Conservation (phyloP, 75 land plant genomes). For the Selaginella moellendorffii region DNA sequence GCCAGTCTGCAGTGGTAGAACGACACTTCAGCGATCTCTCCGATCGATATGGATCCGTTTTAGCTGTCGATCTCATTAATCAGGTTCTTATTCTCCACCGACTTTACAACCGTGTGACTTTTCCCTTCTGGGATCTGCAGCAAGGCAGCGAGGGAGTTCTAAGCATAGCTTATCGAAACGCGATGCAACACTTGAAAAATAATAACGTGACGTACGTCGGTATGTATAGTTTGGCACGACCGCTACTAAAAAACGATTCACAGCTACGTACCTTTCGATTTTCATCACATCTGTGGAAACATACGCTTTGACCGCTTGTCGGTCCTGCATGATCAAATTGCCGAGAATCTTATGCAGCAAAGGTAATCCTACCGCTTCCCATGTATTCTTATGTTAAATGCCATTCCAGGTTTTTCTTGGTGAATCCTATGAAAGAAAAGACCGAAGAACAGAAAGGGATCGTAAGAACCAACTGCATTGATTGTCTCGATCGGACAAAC, state of each 20-base stretch:
- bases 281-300: slow-evolving; percentile 8
- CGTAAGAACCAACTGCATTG: slow-evolving; percentile 5
- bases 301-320: slow-evolving; percentile 6
- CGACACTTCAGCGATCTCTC: neutral
- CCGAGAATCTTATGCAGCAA: slow-evolving; percentile 1
- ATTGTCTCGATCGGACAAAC: slow-evolving; percentile 8
- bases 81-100: neutral
- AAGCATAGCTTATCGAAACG: neutral
- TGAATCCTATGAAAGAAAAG: neutral
- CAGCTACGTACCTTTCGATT: slow-evolving; percentile 9
- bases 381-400: neutral
- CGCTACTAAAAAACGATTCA: neutral
- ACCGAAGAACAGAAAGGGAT: slow-evolving; percentile 7
- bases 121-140: neutral
- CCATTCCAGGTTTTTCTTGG: neutral
- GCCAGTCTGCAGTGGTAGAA: neutral
- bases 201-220: neutral
- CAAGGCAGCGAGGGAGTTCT: slow-evolving; percentile 5
- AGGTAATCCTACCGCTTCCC: neutral
- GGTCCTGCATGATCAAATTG: neutral
- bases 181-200: neutral
- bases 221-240: neutral
- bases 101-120: neutral
- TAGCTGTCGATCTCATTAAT: slow-evolving; percentile 7
- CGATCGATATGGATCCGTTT: neutral